These are phyloP conservation scores for Alloascoidea africana DNA, from an alignment of 805 yeast species.

Conservation along the genomic window DNA sequence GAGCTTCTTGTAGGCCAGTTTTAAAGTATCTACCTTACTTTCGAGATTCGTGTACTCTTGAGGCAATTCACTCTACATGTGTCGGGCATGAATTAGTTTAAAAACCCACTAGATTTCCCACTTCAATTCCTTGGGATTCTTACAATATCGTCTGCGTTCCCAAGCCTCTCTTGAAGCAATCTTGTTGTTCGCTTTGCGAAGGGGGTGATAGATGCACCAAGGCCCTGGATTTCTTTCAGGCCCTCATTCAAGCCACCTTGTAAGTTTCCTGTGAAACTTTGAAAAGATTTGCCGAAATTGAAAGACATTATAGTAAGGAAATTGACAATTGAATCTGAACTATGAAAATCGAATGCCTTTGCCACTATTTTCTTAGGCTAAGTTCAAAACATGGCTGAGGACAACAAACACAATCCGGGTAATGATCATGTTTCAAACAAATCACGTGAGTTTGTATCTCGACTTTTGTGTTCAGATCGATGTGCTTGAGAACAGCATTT, in stretches of 20 bases:
- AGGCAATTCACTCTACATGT: slow-evolving; percentile 65
- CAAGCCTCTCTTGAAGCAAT: slow-evolving; percentile 63
- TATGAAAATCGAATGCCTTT: too few relatives aligned
- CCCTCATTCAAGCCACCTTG: slow-evolving; percentile 3
- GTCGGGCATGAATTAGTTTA: too few relatives aligned
- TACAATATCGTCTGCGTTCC: slow-evolving; percentile 61
- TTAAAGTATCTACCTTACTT: slow-evolving; percentile 56
- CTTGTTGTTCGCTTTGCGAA: slow-evolving; percentile 76
- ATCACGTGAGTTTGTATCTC: too few relatives aligned
- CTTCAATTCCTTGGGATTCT: slow-evolving; percentile 3
- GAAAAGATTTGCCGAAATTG: background rate
- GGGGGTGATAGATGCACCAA: slow-evolving; percentile 38
- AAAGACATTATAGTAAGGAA: slow-evolving; percentile 1
- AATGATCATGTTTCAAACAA: too few relatives aligned
- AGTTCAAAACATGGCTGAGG: too few relatives aligned
- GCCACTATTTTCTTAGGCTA: too few relatives aligned
- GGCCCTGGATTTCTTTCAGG: slow-evolving; percentile 10
- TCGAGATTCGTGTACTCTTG: slow-evolving; percentile 68
- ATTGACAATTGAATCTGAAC: too few relatives aligned
- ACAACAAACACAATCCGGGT: too few relatives aligned
- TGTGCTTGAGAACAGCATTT: too few relatives aligned
- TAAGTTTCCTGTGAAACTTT: background rate
- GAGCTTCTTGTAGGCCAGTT: slow-evolving; percentile 45
- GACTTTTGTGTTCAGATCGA: too few relatives aligned
- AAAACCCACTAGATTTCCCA: too few relatives aligned